Evolutionary conservation across 2,329 filamentous ascomycete species (phyloP).

Genomic region (Aspergillus pseudoglaucus): DNA sequence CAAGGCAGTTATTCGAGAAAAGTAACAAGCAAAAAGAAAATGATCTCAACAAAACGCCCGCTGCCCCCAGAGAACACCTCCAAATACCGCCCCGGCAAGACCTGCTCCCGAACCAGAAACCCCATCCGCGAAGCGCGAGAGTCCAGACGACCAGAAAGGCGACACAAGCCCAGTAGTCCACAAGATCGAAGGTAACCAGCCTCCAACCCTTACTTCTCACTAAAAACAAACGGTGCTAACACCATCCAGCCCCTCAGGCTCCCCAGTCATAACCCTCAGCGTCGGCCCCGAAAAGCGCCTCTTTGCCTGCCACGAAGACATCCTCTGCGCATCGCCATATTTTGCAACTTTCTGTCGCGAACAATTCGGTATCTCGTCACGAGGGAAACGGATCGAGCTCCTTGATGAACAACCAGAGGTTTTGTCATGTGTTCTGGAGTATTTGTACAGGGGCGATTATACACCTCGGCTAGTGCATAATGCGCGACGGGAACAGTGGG

Average conservation of each 20-base stretch:
- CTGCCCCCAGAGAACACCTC: conserved; percentile 29
- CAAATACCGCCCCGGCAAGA: conserved; percentile 38
- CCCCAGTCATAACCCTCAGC: conserved; percentile 70
- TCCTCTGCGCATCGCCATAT: conserved; percentile 71
- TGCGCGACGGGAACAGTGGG: conserved; percentile 73
- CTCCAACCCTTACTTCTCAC: not conserved
- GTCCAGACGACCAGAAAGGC: conserved; percentile 22
- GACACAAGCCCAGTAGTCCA: conserved; percentile 24
- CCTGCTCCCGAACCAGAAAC: conserved; percentile 27
- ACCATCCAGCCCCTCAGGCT: conserved; percentile 48
- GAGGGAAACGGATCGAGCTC: conserved; percentile 66
- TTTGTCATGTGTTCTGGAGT: conserved; percentile 85
- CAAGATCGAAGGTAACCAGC: conserved; percentile 30
- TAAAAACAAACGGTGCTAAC: not conserved
- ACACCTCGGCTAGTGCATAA: conserved; percentile 76
- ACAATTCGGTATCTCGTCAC: conserved; percentile 37
- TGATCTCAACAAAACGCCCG: conserved; percentile 18
- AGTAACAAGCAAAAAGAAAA: conserved; percentile 1
- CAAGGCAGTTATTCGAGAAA: not conserved
- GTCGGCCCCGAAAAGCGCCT: conserved; percentile 77
- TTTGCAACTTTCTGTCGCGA: conserved; percentile 61
- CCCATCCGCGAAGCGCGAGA: conserved; percentile 25
- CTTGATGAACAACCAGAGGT: conserved; percentile 84
- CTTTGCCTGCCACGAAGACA: conserved; percentile 85
- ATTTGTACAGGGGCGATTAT: conserved; percentile 91